phyloP scores from a whole-genome alignment of 1,139 yeast genomes.

The Sugiyamaella novakii region DNA sequence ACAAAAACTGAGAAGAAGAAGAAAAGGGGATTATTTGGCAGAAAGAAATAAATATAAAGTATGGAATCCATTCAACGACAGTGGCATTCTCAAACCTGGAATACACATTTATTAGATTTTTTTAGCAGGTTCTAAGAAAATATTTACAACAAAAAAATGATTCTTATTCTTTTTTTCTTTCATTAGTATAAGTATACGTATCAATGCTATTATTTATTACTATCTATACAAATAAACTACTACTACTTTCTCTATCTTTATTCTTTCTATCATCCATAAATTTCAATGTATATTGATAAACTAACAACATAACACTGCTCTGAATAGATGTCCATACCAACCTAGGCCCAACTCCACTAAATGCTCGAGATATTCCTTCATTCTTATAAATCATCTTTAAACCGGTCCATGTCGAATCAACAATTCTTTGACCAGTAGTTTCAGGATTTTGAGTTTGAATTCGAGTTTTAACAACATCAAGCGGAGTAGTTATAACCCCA shows the following conservation, averaged over 20 bases:
- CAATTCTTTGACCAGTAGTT: slow-evolving; percentile 30
- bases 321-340: slow-evolving; percentile 96
- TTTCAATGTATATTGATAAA: slow-evolving; percentile 60
- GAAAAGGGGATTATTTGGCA: slow-evolving; percentile 74
- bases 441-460: slow-evolving; percentile 67
- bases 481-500: slow-evolving; percentile 78
- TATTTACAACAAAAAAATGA: too few relatives aligned
- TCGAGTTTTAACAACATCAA: slow-evolving; percentile 92
- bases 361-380: slow-evolving; percentile 80
- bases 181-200: neutral
- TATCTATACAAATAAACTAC: slow-evolving; percentile 5
- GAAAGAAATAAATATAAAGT: slow-evolving; percentile 63
- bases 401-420: slow-evolving; percentile 64
- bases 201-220: neutral
- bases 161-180: neutral
- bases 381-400: slow-evolving; percentile 63
- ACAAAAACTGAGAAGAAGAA: slow-evolving; percentile 47
- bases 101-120: too few relatives aligned
- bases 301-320: slow-evolving; percentile 87
- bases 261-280: slow-evolving; percentile 12
- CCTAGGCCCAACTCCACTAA: slow-evolving; percentile 95
- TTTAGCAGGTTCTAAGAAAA: slow-evolving; percentile 7
- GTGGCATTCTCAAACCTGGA: too few relatives aligned
- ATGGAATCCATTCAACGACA: too few relatives aligned
- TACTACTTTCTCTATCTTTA: neutral